A percentile compares a stretch with the other conserved stretches of the same genome.
These are phyloP conservation scores for Linum tenue DNA, from an alignment of 345 rosid species.

Conservation along the genomic window DNA sequence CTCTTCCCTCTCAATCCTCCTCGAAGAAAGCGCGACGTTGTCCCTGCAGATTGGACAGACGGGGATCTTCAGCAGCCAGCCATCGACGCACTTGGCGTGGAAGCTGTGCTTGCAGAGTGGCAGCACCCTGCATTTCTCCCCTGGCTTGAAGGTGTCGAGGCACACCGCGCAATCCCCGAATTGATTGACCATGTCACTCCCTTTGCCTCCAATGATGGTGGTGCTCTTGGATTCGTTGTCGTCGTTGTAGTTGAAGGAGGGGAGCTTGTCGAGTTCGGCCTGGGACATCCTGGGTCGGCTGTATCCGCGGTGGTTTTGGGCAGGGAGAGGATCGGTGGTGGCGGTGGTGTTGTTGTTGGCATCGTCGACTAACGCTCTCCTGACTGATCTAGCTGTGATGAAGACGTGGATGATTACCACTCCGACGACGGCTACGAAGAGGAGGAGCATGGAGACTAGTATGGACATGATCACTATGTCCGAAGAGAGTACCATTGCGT, in stretches of 20 bases:
- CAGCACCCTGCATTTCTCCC: slow-evolving; percentile 48
- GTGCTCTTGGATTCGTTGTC: neutral
- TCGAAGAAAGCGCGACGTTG: slow-evolving; percentile 14
- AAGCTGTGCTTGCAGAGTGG: slow-evolving; percentile 49
- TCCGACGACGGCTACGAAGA: slow-evolving; percentile 33
- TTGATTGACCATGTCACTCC: slow-evolving; percentile 17
- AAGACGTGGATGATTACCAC: slow-evolving; percentile 37
- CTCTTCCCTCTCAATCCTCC: slow-evolving; percentile 2
- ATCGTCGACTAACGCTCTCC: slow-evolving; percentile 10
- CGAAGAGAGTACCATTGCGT: slow-evolving; percentile 1
- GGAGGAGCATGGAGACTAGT: slow-evolving; percentile 23
- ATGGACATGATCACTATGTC: slow-evolving; percentile 23
- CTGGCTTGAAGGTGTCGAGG: slow-evolving; percentile 41
- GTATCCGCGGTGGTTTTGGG: neutral
- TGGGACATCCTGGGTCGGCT: slow-evolving; percentile 25
- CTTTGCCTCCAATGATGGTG: slow-evolving; percentile 20
- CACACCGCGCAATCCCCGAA: slow-evolving; percentile 44
- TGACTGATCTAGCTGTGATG: slow-evolving; percentile 29
- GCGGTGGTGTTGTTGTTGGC: neutral
- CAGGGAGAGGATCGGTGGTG: neutral
- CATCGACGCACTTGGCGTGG: slow-evolving; percentile 45
- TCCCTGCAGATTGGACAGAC: slow-evolving; percentile 49
- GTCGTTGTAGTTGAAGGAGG: slow-evolving; percentile 31
- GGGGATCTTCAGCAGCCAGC: slow-evolving; percentile 46
- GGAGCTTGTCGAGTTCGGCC: slow-evolving; percentile 49